Evolutionary conservation across 805 yeast species (phyloP).

Genomic region (Metschnikowia sp.): DNA sequence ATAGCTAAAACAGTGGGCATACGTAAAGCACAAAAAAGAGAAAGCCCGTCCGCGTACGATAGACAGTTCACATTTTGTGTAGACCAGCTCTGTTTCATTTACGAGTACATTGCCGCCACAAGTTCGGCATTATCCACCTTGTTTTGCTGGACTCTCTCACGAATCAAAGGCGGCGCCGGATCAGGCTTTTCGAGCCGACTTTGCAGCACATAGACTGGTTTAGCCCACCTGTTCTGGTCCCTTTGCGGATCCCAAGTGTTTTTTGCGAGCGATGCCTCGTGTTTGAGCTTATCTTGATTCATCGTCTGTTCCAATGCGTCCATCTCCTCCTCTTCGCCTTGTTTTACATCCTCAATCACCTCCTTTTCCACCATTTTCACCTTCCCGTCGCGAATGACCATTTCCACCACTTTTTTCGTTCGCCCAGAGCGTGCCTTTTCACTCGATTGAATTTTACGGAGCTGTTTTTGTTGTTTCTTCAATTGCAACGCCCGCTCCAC

Average conservation of each 20-base stretch:
- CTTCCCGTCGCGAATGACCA: constrained; percentile 78
- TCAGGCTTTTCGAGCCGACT: neutral
- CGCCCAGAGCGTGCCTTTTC: constrained; percentile 59
- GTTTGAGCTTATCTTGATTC: constrained; percentile 19
- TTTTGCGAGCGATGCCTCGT: constrained; percentile 30
- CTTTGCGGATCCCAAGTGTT: constrained; percentile 59
- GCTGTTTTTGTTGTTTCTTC: constrained; percentile 77
- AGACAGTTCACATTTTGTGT: no score
- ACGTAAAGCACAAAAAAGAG: no score
- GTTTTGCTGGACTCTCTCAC: constrained; percentile 15
- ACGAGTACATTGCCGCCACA: constrained; percentile 14
- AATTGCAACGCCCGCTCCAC: constrained; percentile 83
- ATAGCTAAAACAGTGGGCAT: no score
- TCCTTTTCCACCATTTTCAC: constrained; percentile 57
- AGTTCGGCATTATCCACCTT: constrained; percentile 14
- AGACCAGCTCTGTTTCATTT: neutral
- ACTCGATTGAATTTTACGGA: constrained; percentile 58
- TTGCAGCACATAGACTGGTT: constrained; percentile 40
- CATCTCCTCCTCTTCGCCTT: constrained; percentile 34
- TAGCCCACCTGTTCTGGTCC: constrained; percentile 54
- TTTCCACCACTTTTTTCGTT: constrained; percentile 70
- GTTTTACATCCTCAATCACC: constrained; percentile 12
- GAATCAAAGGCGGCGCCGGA: neutral
- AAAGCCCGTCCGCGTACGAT: no score
- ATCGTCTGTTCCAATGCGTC: constrained; percentile 34